phyloP scores from a whole-genome alignment of 192 early-diverging fungal genomes.

The Thoreauomyces humboldtii region DNA sequence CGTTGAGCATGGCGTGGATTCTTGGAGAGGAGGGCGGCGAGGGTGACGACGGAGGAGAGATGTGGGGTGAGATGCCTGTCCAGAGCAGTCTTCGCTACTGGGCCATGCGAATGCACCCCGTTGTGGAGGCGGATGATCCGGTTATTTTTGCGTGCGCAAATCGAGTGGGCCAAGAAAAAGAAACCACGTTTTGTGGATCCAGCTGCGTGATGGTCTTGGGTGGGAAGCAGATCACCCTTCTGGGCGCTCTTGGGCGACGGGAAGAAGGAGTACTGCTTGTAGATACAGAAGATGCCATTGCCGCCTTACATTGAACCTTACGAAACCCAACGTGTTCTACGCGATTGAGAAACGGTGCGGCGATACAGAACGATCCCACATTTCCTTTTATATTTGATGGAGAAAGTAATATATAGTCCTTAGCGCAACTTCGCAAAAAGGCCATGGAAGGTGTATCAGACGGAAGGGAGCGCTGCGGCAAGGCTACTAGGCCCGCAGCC shows the following conservation, averaged over 20 bases:
- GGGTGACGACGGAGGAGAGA: neutral
- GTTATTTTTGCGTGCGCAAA: constrained; percentile 3
- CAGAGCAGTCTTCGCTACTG: constrained; percentile 4
- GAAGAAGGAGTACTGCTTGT: constrained; percentile 18
- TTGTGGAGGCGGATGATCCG: neutral
- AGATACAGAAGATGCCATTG: neutral
- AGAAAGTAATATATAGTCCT: no score
- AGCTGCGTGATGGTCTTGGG: constrained; percentile 7
- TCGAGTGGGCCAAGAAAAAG: constrained; percentile 6
- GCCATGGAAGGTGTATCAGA: no score
- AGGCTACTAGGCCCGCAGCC: no score
- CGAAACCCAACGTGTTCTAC: no score
- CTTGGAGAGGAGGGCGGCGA: constrained; percentile 14
- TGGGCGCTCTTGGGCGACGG: neutral
- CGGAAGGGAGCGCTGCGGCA: no score
- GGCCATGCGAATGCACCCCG: constrained; percentile 7
- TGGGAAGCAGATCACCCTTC: neutral
- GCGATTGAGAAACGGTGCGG: no score
- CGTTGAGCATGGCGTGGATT: constrained; percentile 74
- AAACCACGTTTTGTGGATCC: constrained; percentile 7
- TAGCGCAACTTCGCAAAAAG: no score
- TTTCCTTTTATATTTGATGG: no score
- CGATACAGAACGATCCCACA: no score
- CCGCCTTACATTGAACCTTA: no score
- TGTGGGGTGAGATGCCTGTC: neutral